Evolutionary conservation across 768 basidiomycete species (phyloP), one percentile per base, ranked within the genome.

Genomic region (Boletellus ananas): DNA sequence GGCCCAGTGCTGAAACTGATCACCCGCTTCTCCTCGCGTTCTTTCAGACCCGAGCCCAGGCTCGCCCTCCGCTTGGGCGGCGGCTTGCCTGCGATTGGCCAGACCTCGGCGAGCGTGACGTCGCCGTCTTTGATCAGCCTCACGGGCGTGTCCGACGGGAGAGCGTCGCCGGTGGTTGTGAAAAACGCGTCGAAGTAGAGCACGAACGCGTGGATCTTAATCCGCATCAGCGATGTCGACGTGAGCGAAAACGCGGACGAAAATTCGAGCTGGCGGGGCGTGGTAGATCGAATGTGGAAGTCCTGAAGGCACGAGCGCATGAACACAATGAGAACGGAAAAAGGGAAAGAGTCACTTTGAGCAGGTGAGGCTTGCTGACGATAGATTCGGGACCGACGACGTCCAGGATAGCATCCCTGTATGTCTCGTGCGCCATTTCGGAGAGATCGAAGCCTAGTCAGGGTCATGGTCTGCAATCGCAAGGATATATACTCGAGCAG

Each of bases 181-280:
- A 98, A 97, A 76, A 94, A 97, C 0, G 88, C 87, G 70, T 98
- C 95, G 61, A 98, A 98, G 72, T 95, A 95, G 16, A 94, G 81
- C 21, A 96, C 76, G 71, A 98, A 84, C 6, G 89, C 77, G 62
- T 83, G 83, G 37, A 89, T 75, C 63, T 86, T 86, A 5, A 78
- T 79, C 31, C 81, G 78, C 54, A 78, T 79, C 11, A 74, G 70
- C 2, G 77, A 73, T 1, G 78, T 84, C 5, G 84, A 81, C n/a
- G 74, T 67, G 34, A 98, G 78, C 2, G 73, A 75, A 72, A 97
- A 98, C 0, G 84, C 65, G 0, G 90, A 79, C 5, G 79, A 69
- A 69, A 97, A 97, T 55, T 91, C 83, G 36, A 95, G 83, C 48
- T 91, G 84, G 21, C 79, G 78, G 35, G 81, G 43, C 0, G 84